phyloP scores from a whole-genome alignment of 23 red algal genomes.

The Gracilariopsis chorda region DNA sequence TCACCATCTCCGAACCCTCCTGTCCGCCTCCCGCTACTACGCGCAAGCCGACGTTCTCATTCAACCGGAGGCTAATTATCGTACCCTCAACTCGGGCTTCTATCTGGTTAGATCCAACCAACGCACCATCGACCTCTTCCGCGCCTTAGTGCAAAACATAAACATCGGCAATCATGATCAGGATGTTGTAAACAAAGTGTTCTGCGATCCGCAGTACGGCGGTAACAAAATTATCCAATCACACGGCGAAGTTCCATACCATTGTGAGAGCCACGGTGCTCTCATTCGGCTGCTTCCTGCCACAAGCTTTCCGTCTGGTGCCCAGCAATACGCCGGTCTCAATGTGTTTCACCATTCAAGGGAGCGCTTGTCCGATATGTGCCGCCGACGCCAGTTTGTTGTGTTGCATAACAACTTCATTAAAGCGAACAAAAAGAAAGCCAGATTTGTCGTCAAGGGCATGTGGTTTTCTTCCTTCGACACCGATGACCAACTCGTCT shows the following conservation, averaged over 20 bases:
- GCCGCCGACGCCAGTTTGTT: neutral
- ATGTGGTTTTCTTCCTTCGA: constrained; percentile 24
- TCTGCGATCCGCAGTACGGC: constrained; percentile 18
- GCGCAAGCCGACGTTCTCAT: constrained; percentile 31
- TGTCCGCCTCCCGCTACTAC: neutral
- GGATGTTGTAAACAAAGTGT: constrained; percentile 55
- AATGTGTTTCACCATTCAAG: constrained; percentile 31
- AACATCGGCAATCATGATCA: constrained; percentile 46
- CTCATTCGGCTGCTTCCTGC: constrained; percentile 32
- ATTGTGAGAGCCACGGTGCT: constrained; percentile 37
- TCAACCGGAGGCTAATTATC: constrained; percentile 44
- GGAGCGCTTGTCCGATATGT: neutral
- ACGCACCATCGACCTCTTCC: constrained; percentile 4
- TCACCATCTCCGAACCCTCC: neutral
- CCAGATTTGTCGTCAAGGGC: constrained; percentile 23
- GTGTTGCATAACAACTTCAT: constrained; percentile 47
- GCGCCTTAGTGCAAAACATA: constrained; percentile 1
- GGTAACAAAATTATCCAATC: constrained; percentile 12
- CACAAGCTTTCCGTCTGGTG: constrained; percentile 25
- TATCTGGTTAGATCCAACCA: constrained; percentile 27
- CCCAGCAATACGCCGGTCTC: neutral
- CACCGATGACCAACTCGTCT: constrained; percentile 1
- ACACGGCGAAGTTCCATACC: constrained; percentile 10
- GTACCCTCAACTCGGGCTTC: constrained; percentile 47
- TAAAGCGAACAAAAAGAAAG: constrained; percentile 43